A percentile compares a stretch with the other conserved stretches of the same genome.
These are phyloP conservation scores for Phylloporus sp. DNA, from an alignment of 768 basidiomycete genomes.

Conservation along the genomic window DNA sequence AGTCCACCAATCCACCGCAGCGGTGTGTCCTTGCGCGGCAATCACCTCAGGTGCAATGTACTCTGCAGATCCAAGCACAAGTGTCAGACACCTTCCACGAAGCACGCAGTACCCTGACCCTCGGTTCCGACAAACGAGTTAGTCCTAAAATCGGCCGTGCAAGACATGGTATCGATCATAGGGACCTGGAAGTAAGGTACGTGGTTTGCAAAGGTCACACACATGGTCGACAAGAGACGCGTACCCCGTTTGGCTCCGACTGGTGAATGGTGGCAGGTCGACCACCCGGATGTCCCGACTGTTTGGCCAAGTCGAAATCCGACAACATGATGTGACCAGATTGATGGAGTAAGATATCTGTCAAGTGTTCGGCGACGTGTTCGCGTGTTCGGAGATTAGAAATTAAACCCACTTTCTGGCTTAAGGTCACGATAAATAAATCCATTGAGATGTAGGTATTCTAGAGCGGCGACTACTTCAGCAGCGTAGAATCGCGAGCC, in stretches of 20 bases:
- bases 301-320: slow-evolving; percentile 98
- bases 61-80: slow-evolving; percentile 46
- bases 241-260: slow-evolving; percentile 84
- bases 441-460: slow-evolving; percentile 98
- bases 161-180: slow-evolving; percentile 93
- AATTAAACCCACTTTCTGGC: slow-evolving; percentile 82
- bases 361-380: slow-evolving; percentile 1
- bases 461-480: slow-evolving; percentile 94
- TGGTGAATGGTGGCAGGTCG: slow-evolving; percentile 83
- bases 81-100: slow-evolving; percentile 13
- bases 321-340: slow-evolving; percentile 99
- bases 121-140: slow-evolving; percentile 99
- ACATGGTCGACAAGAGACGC: slow-evolving; percentile 22
- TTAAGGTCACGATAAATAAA: slow-evolving; percentile 99
- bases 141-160: slow-evolving; percentile 95
- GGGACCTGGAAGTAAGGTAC: slow-evolving; percentile 54
- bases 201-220: slow-evolving; percentile 4
- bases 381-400: slow-evolving; percentile 3
- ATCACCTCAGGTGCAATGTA: slow-evolving; percentile 99
- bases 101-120: slow-evolving; percentile 47
- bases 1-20: slow-evolving; percentile 99
- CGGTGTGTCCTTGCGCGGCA: slow-evolving; percentile 92
- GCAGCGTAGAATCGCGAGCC: slow-evolving; percentile 97
- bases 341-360: slow-evolving; percentile 96
- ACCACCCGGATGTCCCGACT: slow-evolving; percentile 79